A percentile compares a stretch with the other conserved stretches of the same genome.
Evolutionary conservation across 768 basidiomycete species (phyloP).

Genomic region (Gloeopeniophorella convolvens): DNA sequence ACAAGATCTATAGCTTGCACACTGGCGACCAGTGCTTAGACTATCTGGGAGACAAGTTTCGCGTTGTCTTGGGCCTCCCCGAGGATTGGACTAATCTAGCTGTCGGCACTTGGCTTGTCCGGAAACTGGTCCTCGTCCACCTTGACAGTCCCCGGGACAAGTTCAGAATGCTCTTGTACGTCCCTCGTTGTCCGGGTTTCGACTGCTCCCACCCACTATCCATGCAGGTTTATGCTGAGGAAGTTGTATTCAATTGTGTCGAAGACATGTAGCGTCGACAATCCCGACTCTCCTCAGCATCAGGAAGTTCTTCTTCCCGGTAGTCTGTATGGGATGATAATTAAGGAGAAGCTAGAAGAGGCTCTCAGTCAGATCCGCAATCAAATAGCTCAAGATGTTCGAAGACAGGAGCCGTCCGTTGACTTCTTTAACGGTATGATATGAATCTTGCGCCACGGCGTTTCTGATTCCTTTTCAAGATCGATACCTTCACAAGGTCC

Average conservation of each 20-base stretch:
- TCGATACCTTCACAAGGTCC: slow-evolving; percentile 70
- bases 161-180: slow-evolving; percentile 89
- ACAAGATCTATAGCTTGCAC: slow-evolving; percentile 85
- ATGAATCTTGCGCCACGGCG: too few relatives aligned
- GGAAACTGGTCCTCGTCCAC: slow-evolving; percentile 87
- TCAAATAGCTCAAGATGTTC: slow-evolving; percentile 66
- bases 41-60: slow-evolving; percentile 94
- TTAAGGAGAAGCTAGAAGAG: slow-evolving; percentile 96
- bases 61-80: slow-evolving; percentile 82
- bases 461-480: slow-evolving; percentile 37
- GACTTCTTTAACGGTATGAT: slow-evolving; percentile 84
- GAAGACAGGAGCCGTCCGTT: slow-evolving; percentile 63
- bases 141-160: slow-evolving; percentile 84
- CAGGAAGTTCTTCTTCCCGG: slow-evolving; percentile 97
- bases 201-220: neutral
- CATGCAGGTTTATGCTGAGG: slow-evolving; percentile 86
- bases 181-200: slow-evolving; percentile 13
- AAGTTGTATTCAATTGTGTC: slow-evolving; percentile 92
- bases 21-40: slow-evolving; percentile 90
- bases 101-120: slow-evolving; percentile 76
- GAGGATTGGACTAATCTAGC: slow-evolving; percentile 88
- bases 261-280: slow-evolving; percentile 84
- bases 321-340: slow-evolving; percentile 89
- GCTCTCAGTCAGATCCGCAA: slow-evolving; percentile 65
- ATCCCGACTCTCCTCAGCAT: slow-evolving; percentile 98